phyloP scores from a whole-genome alignment of 2,329 filamentous ascomycete genomes.

The Talaromyces islandicus region DNA sequence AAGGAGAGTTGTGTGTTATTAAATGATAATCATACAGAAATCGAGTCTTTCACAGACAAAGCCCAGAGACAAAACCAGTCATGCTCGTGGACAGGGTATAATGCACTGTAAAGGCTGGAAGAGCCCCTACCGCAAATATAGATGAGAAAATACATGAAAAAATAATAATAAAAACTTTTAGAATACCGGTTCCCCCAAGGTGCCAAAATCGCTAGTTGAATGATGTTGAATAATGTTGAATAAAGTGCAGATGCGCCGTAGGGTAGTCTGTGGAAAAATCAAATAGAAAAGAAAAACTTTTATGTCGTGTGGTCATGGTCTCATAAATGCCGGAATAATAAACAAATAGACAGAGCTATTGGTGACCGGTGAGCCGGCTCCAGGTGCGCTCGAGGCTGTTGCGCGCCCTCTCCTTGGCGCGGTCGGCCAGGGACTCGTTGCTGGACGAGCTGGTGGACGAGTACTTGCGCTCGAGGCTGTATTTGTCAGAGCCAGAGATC shows the following conservation, averaged over 20 bases:
- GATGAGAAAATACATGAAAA: not conserved
- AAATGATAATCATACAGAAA: constrained; percentile 8
- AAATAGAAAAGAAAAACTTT: not conserved
- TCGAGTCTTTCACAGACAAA: not conserved
- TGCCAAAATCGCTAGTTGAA: not conserved
- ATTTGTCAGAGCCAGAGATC: constrained; percentile 22
- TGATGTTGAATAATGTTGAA: not conserved
- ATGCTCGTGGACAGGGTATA: constrained; percentile 8
- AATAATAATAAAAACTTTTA: not conserved
- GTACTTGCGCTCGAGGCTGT: constrained; percentile 29
- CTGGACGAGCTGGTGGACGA: constrained; percentile 31
- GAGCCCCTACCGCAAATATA: constrained; percentile 1
- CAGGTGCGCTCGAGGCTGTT: constrained; percentile 34
- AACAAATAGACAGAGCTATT: not conserved
- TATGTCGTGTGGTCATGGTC: constrained; percentile 5
- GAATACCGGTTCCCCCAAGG: not conserved
- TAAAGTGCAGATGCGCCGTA: not conserved
- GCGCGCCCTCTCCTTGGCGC: constrained; percentile 29
- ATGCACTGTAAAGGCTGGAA: constrained; percentile 7
- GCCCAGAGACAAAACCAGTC: not conserved
- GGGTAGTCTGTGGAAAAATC: not conserved
- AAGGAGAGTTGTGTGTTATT: not conserved
- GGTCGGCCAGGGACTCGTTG: constrained; percentile 27
- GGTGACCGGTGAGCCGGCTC: constrained; percentile 26
- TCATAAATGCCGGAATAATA: not conserved